Conservation (phyloP, 164 flowering plant species). For the Stephania japonica region DNA sequence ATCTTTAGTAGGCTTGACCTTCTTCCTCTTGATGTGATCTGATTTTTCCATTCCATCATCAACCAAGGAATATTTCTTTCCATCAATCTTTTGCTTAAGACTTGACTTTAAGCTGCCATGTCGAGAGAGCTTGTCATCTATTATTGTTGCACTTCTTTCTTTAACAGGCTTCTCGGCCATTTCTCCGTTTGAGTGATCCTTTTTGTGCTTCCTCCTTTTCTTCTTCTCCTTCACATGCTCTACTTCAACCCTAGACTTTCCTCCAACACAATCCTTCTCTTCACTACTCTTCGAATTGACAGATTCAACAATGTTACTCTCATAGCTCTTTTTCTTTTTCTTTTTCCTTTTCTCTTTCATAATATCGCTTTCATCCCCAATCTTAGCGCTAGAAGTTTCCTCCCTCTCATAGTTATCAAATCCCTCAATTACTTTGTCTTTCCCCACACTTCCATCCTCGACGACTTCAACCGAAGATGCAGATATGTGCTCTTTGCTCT, state of each 20-base stretch:
- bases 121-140: background rate
- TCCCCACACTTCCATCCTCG: background rate
- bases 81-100: background rate
- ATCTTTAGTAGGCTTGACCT: background rate
- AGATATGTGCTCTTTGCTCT: background rate
- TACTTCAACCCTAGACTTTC: background rate
- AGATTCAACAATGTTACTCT: background rate
- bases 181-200: background rate
- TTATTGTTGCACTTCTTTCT: background rate
- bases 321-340: conserved; percentile 5
- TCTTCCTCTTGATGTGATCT: conserved; percentile 12
- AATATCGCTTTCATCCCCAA: background rate
- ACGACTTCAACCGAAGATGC: background rate
- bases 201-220: background rate
- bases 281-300: background rate
- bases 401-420: background rate
- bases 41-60: conserved; percentile 1
- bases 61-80: background rate
- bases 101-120: background rate
- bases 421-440: background rate
- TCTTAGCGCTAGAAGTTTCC: background rate
- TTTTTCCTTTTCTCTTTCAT: conserved; percentile 4
- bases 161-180: background rate
- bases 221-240: background rate
- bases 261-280: background rate